Conservation (phyloP, 108 stramenopile genomes). For the Epipyxis sp. region DNA sequence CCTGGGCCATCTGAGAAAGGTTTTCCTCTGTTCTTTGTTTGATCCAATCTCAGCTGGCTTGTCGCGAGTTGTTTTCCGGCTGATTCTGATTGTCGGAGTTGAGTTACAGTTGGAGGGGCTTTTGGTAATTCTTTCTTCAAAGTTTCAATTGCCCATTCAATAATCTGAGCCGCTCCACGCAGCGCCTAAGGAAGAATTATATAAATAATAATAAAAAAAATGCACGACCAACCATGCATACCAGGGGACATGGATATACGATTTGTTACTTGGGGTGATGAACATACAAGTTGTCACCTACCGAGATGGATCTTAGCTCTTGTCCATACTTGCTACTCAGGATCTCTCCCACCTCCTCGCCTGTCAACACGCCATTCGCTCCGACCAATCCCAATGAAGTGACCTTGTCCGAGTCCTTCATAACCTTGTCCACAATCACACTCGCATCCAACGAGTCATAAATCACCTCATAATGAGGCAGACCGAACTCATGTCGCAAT, state of each 20-base stretch:
- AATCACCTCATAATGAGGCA: background rate
- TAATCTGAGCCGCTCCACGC: background rate
- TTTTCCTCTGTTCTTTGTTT: background rate
- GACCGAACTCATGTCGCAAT: background rate
- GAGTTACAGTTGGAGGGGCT: background rate
- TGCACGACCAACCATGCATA: no score
- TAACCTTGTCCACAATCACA: background rate
- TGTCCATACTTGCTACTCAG: no score
- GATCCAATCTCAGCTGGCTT: background rate
- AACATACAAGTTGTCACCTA: no score
- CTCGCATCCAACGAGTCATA: background rate
- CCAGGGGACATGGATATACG: no score
- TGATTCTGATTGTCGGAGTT: background rate
- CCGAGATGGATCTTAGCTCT: no score
- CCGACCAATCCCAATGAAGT: no score
- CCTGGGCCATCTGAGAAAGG: background rate
- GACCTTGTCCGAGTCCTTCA: no score
- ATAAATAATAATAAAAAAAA: no score
- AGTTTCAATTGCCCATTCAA: background rate
- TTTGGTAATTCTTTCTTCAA: background rate
- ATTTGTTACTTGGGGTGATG: no score
- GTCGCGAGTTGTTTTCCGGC: background rate
- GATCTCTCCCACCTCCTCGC: no score
- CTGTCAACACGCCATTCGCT: no score
- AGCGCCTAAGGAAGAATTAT: no score